A percentile compares a stretch with the other conserved stretches of the same genome.
Conservation (phyloP, 2,329 filamentous ascomycete genomes). For the Hirsutella rhossiliensis region DNA sequence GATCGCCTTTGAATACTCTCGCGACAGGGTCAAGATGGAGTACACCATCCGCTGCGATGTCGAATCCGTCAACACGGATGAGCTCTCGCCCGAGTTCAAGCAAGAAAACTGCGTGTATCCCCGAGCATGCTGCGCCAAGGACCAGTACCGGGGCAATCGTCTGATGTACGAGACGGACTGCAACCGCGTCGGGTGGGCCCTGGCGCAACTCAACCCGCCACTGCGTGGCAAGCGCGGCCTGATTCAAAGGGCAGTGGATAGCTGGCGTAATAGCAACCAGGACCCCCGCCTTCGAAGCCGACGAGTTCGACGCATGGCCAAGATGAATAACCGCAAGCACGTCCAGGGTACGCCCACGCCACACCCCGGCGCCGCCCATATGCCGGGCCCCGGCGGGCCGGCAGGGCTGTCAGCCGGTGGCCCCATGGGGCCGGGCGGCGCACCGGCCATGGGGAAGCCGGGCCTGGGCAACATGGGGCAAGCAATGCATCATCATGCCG, state of each 20-base stretch:
- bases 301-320: conserved; percentile 87
- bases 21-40: conserved; percentile 97
- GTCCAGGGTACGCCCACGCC: conserved; percentile 46
- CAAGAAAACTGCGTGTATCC: conserved; percentile 98
- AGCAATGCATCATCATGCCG: conserved; percentile 50
- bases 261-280: conserved; percentile 98
- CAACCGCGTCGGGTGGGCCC: conserved; percentile 98
- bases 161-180: conserved; percentile 96
- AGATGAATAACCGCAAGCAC: conserved; percentile 80
- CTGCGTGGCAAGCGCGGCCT: conserved; percentile 87
- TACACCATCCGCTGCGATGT: conserved; percentile 98
- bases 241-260: conserved; percentile 94
- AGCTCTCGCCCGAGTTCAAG: conserved; percentile 80
- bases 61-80: conserved; percentile 87
- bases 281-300: conserved; percentile 84
- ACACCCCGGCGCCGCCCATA: conserved; percentile 45
- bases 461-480: conserved; percentile 55
- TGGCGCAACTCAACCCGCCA: conserved; percentile 85
- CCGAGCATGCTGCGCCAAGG: conserved; percentile 85
- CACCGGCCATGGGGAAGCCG: conserved; percentile 50
- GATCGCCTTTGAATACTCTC: conserved; percentile 97
- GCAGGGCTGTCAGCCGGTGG: conserved; percentile 51
- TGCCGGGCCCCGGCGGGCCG: conserved; percentile 55
- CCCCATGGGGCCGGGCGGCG: conserved; percentile 46
- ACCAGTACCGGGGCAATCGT: conserved; percentile 92